A percentile compares a stretch with the other conserved stretches of the same genome.
Evolutionary conservation across 1,139 yeast species (phyloP).

Genomic region (Sugiyamaella xylanicola): DNA sequence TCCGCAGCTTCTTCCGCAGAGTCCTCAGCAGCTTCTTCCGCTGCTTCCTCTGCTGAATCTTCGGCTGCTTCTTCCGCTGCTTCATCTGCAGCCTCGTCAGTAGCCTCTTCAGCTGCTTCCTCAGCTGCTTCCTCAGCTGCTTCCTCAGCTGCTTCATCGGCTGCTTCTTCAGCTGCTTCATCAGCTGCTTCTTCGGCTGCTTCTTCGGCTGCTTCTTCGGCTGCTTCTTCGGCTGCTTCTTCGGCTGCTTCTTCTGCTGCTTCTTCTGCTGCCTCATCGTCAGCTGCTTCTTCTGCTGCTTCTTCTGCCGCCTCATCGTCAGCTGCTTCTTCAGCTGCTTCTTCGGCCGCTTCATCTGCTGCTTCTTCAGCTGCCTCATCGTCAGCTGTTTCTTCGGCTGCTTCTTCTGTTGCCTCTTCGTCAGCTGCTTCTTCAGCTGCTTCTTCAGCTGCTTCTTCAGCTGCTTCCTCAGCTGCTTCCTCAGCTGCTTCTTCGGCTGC

Average conservation of each 20-base stretch:
- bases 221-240: not conserved
- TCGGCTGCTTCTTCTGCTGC: not conserved
- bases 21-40: conserved; percentile 1
- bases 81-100: not conserved
- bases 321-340: not conserved
- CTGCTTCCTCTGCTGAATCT: not conserved
- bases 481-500: not conserved
- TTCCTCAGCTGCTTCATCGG: not conserved
- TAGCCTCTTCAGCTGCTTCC: not conserved
- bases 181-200: not conserved
- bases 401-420: not conserved
- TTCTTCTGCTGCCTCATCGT: not conserved
- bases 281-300: not conserved
- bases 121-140: not conserved
- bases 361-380: not conserved
- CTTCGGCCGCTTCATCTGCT: not conserved
- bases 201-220: not conserved
- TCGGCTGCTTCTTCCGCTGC: not conserved
- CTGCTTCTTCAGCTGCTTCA: not conserved
- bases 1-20: not conserved
- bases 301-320: not conserved
- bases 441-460: not conserved
- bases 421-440: not conserved
- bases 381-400: not conserved
- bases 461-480: conserved; percentile 3